Conservation (phyloP, 2,329 filamentous ascomycete genomes). For the Penicillium polonicum region DNA sequence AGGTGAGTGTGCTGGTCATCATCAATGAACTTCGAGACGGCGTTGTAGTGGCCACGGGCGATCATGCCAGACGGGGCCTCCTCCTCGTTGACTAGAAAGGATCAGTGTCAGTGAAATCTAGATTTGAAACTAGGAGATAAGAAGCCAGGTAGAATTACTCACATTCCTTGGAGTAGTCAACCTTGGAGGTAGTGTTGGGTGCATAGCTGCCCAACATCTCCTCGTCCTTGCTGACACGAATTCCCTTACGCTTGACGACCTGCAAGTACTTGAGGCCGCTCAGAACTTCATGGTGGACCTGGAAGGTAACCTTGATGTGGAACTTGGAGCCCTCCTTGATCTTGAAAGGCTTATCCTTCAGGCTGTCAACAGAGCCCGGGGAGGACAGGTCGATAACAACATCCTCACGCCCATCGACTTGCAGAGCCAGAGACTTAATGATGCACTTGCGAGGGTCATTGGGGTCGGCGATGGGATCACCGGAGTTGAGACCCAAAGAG, state of each 20-base stretch:
- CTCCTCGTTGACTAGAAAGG: constrained; percentile 72
- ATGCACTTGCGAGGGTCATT: constrained; percentile 87
- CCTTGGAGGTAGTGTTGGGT: constrained; percentile 85
- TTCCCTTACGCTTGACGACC: constrained; percentile 83
- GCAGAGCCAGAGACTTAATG: constrained; percentile 86
- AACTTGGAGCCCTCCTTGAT: constrained; percentile 96
- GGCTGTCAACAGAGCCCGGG: constrained; percentile 68
- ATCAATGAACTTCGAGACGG: constrained; percentile 86
- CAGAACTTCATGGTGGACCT: constrained; percentile 94
- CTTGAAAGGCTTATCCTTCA: constrained; percentile 91
- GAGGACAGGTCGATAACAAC: constrained; percentile 84
- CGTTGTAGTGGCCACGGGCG: constrained; percentile 84
- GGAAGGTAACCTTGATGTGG: constrained; percentile 91
- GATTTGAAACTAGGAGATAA: not conserved
- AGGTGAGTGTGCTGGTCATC: constrained; percentile 91
- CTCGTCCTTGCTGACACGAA: constrained; percentile 86
- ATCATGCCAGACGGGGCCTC: constrained; percentile 91
- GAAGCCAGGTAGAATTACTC: constrained; percentile 42
- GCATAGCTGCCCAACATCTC: constrained; percentile 98
- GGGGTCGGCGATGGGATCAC: constrained; percentile 69
- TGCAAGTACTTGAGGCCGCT: constrained; percentile 96
- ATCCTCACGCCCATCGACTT: constrained; percentile 76
- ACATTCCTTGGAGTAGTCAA: constrained; percentile 89
- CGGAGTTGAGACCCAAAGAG: constrained; percentile 79
- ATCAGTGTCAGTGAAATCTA: not conserved